phyloP scores from a whole-genome alignment of 2,329 filamentous ascomycete species.

The Juglanconis oblonga region DNA sequence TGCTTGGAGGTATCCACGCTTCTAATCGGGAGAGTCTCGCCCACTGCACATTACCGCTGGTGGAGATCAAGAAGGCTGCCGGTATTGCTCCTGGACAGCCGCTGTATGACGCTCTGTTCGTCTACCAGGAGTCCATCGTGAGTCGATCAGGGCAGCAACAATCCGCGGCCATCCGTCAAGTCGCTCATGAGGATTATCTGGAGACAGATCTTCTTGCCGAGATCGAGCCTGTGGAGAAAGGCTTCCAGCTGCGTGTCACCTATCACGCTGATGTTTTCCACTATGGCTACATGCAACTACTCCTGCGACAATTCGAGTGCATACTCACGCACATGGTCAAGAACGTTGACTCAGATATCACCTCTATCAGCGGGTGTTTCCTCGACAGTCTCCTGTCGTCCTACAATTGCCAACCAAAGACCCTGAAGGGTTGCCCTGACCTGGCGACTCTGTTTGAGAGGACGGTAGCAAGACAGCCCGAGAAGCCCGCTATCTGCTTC shows the following conservation, averaged over 20 bases:
- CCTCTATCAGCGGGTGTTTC: slow-evolving; percentile 26
- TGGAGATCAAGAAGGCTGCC: slow-evolving; percentile 64
- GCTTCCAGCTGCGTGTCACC: slow-evolving; percentile 44
- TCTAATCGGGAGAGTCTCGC: slow-evolving; percentile 64
- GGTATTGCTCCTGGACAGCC: slow-evolving; percentile 51
- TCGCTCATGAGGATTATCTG: slow-evolving; percentile 64
- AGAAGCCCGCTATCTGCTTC: slow-evolving; percentile 63
- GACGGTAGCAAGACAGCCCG: slow-evolving; percentile 45
- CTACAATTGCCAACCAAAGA: slow-evolving; percentile 40
- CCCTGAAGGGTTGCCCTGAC: slow-evolving; percentile 36
- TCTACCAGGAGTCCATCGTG: slow-evolving; percentile 76
- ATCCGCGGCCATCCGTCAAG: slow-evolving; percentile 43
- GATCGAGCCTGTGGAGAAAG: slow-evolving; percentile 58
- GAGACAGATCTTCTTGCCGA: slow-evolving; percentile 78
- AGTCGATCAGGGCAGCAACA: slow-evolving; percentile 21
- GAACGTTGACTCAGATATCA: slow-evolving; percentile 26
- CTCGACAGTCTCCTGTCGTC: slow-evolving; percentile 40
- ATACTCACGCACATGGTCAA: slow-evolving; percentile 35
- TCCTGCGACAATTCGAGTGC: slow-evolving; percentile 61
- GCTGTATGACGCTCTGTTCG: slow-evolving; percentile 76
- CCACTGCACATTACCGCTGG: slow-evolving; percentile 61
- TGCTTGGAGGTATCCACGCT: slow-evolving; percentile 62
- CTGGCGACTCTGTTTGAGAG: slow-evolving; percentile 54
- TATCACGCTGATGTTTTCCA: slow-evolving; percentile 50
- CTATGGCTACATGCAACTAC: slow-evolving; percentile 47